Conservation (phyloP, 169 alveolate species). For the Cryptosporidium bovis region DNA sequence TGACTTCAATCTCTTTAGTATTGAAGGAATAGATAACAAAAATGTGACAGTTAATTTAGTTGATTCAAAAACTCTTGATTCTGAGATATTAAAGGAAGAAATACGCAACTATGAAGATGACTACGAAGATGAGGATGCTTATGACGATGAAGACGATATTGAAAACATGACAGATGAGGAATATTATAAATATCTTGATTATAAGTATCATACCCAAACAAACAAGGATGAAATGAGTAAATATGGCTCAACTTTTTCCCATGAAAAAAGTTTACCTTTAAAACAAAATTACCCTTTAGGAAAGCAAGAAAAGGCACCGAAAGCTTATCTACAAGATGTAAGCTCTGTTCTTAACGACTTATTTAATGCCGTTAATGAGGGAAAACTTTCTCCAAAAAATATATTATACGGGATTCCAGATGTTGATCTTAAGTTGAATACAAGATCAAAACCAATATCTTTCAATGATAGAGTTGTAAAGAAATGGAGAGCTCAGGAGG, state of each 20-base stretch:
- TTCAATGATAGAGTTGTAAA: constrained; percentile 47
- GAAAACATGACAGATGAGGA: constrained; percentile 25
- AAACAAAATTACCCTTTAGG: constrained; percentile 52
- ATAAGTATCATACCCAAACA: neutral
- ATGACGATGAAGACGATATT: constrained; percentile 46
- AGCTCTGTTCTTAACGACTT: constrained; percentile 58
- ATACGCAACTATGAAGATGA: constrained; percentile 22
- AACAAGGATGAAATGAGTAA: constrained; percentile 10
- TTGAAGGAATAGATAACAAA: neutral
- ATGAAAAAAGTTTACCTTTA: neutral
- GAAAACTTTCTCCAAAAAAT: constrained; percentile 20
- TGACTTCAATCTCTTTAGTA: neutral
- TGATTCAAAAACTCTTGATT: no score
- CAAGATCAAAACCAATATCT: constrained; percentile 27
- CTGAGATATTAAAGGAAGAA: neutral
- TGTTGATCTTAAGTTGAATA: constrained; percentile 14
- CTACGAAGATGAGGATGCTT: constrained; percentile 21
- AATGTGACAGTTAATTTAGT: neutral
- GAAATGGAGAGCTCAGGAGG: constrained; percentile 46
- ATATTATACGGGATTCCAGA: constrained; percentile 13
- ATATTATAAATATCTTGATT: constrained; percentile 40
- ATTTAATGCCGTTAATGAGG: constrained; percentile 29
- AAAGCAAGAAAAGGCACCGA: neutral
- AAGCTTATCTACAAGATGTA: constrained; percentile 34
- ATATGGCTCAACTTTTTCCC: neutral